Conservation (phyloP, 2,329 filamentous ascomycete species). For the Colletotrichum karsti region DNA sequence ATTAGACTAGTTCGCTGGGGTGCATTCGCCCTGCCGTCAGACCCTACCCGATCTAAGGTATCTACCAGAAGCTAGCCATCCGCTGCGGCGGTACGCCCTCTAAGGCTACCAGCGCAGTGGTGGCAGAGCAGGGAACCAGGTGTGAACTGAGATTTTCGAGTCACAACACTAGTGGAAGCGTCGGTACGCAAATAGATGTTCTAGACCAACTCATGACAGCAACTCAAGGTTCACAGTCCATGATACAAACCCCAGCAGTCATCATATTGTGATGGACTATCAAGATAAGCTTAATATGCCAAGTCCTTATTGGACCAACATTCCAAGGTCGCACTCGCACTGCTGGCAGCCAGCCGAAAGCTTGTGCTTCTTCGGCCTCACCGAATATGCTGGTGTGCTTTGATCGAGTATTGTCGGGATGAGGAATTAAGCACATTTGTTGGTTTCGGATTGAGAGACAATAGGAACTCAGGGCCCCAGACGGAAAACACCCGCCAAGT, state of each 20-base stretch:
- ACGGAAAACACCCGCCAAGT: neutral
- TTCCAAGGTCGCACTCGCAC: neutral
- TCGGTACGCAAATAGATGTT: neutral
- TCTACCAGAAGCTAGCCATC: neutral
- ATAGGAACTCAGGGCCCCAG: neutral
- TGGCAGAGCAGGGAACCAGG: too few species aligned
- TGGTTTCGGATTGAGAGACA: neutral
- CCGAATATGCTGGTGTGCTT: neutral
- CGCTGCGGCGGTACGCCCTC: too few species aligned
- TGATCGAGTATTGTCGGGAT: neutral
- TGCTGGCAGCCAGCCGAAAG: neutral
- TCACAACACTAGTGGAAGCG: too few species aligned
- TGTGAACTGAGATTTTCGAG: too few species aligned
- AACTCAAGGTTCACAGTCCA: too few species aligned
- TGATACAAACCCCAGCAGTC: too few species aligned
- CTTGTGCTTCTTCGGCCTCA: neutral
- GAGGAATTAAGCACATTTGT: neutral
- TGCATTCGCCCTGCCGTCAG: neutral
- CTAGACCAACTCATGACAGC: neutral
- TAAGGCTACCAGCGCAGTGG: too few species aligned
- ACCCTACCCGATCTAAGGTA: neutral
- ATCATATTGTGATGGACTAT: neutral
- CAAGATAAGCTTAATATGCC: neutral
- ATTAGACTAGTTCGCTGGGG: neutral
- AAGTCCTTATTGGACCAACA: neutral